Base-by-base conservation (phyloP, 148 eudicot genomes). In the Simmondsia chinensis region DNA sequence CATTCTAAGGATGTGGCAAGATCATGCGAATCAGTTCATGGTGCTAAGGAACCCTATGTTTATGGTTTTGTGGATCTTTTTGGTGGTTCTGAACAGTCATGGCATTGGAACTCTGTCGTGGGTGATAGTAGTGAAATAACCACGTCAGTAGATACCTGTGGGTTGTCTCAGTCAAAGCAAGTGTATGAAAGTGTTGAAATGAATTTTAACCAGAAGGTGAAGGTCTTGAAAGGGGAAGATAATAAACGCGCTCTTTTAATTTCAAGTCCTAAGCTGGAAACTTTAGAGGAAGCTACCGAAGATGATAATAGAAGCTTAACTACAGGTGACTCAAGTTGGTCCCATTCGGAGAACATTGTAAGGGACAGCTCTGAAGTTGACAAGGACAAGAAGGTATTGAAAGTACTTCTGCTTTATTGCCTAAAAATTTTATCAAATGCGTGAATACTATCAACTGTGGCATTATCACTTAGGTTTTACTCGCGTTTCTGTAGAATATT, bases 51-150 rank as follows among this genome's bases (percentile, higher is more conserved):
- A 45, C 72, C 73, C 39, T 82, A 82, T 68, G 83, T 82, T 32
- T 82, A 60, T 72, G 84, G 81, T 32, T 77, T 76, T 46, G 38
- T 79, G 52, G 96, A 91, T 73, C 94, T 91, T 59, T 91, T 91
- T 48, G 63, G 85, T 66, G 95, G 93, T 37, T 76, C 70, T 57
- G 94, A 84, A 42, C 86, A 91, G 65, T 72, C 87, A 46, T 85
- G 85, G 95, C 74, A 66, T 30, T 79, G 87, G 77, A 69, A 56
- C 56, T 61, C 77, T 53, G 85, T 63, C 51, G 58, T 67, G 25
- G 73, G 73, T 46, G 80, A 66, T 39, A 66, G 67, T 37, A 55
- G 55, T 36, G 61, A 66, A 31, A 44, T 66, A 41, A 61, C 43
- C 64, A 43, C 69, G 43, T 68, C 63, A 26, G 47, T 54, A 55